Conservation (phyloP, 1,284 basidiomycete genomes). For the Apiotrichum siamense region DNA sequence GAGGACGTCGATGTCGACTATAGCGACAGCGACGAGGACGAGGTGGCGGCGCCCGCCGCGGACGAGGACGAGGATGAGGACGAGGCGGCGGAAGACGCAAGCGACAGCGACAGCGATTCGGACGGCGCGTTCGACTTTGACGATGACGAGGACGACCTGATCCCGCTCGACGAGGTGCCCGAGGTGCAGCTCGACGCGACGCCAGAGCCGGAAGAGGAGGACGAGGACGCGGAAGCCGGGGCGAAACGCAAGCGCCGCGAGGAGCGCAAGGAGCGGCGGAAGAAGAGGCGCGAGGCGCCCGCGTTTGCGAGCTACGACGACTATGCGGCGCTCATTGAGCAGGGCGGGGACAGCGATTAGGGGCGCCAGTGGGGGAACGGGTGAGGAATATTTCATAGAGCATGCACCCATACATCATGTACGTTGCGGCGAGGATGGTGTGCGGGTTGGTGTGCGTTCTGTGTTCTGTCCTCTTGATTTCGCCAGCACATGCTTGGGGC, state of each 20-base stretch:
- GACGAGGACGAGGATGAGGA: slow-evolving; percentile 34
- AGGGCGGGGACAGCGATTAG: slow-evolving; percentile 58
- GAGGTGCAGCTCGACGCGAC: slow-evolving; percentile 44
- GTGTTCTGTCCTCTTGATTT: no score
- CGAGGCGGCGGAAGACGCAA: slow-evolving; percentile 24
- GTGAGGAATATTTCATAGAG: not conserved
- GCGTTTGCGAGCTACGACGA: slow-evolving; percentile 94
- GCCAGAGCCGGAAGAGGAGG: slow-evolving; percentile 42
- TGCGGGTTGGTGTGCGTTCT: no score
- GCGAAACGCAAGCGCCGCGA: slow-evolving; percentile 52
- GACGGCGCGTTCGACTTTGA: slow-evolving; percentile 30
- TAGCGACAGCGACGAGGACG: slow-evolving; percentile 50
- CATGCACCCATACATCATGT: not conserved
- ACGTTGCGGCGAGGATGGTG: no score
- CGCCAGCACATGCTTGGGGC: no score
- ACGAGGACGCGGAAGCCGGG: slow-evolving; percentile 52
- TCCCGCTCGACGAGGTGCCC: slow-evolving; percentile 45
- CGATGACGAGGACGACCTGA: slow-evolving; percentile 47
- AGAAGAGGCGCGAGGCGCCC: slow-evolving; percentile 71
- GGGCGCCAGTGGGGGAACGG: not conserved
- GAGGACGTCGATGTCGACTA: slow-evolving; percentile 55
- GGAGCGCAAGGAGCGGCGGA: slow-evolving; percentile 51
- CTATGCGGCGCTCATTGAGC: slow-evolving; percentile 87
- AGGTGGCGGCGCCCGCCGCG: slow-evolving; percentile 33
- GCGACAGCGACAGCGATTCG: slow-evolving; percentile 17